phyloP scores from a whole-genome alignment of 2,329 filamentous ascomycete genomes.

The Didymella glomerata region DNA sequence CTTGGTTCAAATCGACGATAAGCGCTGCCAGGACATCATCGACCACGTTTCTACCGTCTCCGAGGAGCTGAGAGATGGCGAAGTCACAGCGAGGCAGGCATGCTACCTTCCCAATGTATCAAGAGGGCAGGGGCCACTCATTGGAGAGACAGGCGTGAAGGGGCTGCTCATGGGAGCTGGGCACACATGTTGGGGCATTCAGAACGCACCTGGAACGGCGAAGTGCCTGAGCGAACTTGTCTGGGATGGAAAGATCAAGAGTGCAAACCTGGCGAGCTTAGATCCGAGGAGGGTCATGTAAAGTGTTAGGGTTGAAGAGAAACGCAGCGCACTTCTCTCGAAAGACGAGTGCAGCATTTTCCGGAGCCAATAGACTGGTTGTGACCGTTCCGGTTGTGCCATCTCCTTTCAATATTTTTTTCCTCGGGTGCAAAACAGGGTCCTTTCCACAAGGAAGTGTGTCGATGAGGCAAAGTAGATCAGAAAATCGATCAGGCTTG shows the following conservation, averaged over 20 bases:
- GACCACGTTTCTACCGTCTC: constrained; percentile 74
- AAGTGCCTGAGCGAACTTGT: constrained; percentile 58
- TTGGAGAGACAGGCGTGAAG: constrained; percentile 76
- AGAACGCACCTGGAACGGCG: constrained; percentile 86
- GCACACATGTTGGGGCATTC: constrained; percentile 98
- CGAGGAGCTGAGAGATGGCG: constrained; percentile 56
- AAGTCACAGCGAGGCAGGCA: constrained; percentile 78
- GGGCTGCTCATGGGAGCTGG: constrained; percentile 85
- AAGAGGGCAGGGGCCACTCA: constrained; percentile 71
- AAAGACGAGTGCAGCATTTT: no score
- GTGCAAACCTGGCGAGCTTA: constrained; percentile 53
- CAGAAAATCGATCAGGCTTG: no score
- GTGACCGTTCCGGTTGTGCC: no score
- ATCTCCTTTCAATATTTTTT: no score
- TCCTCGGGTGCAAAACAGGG: no score
- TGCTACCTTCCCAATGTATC: constrained; percentile 88
- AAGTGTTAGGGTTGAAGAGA: not conserved
- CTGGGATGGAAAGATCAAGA: constrained; percentile 55
- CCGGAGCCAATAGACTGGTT: no score
- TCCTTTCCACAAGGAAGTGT: no score
- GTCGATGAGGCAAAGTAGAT: no score
- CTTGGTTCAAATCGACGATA: constrained; percentile 76
- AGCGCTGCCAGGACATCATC: constrained; percentile 83
- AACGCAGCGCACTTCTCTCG: no score
- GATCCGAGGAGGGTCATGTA: constrained; percentile 48